Evolutionary conservation across 148 eudicot genomes (phyloP).

Genomic region (Chenopodium formosanum): DNA sequence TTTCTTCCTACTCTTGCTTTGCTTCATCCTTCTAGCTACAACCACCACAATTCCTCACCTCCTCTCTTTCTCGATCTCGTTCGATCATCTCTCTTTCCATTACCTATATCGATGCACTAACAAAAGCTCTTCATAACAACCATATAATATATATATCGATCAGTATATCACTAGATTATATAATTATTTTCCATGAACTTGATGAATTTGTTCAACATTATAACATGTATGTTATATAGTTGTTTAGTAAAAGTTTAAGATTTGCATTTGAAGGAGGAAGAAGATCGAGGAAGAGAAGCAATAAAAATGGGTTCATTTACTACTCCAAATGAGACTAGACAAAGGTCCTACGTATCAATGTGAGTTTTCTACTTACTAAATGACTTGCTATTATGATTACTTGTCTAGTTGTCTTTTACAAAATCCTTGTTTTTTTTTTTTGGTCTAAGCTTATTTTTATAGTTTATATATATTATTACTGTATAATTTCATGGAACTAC

Average conservation of each 20-base stretch:
- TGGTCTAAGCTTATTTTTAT: too few relatives aligned
- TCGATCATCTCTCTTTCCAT: background rate
- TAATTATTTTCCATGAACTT: background rate
- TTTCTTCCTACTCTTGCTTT: constrained; percentile 1
- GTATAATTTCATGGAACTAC: too few relatives aligned
- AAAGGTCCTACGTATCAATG: constrained; percentile 45
- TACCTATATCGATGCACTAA: too few relatives aligned
- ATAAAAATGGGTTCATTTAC: constrained; percentile 34
- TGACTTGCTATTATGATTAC: background rate
- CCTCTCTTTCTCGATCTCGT: background rate
- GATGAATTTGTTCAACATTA: background rate
- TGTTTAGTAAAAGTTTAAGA: background rate
- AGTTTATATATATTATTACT: too few relatives aligned
- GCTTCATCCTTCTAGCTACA: background rate
- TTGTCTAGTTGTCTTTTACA: too few relatives aligned
- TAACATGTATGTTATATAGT: background rate
- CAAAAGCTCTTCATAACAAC: background rate
- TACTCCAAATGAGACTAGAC: constrained; percentile 40
- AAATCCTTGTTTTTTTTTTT: too few relatives aligned
- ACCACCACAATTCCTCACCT: background rate
- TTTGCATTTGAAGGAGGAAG: constrained; percentile 4
- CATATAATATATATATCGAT: too few relatives aligned
- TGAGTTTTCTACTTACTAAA: constrained; percentile 25
- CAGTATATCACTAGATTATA: background rate
- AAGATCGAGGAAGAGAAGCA: background rate